These are phyloP conservation scores for Rauvolfia tetraphylla DNA, from an alignment of 257 asterid species.

Conservation along the genomic window DNA sequence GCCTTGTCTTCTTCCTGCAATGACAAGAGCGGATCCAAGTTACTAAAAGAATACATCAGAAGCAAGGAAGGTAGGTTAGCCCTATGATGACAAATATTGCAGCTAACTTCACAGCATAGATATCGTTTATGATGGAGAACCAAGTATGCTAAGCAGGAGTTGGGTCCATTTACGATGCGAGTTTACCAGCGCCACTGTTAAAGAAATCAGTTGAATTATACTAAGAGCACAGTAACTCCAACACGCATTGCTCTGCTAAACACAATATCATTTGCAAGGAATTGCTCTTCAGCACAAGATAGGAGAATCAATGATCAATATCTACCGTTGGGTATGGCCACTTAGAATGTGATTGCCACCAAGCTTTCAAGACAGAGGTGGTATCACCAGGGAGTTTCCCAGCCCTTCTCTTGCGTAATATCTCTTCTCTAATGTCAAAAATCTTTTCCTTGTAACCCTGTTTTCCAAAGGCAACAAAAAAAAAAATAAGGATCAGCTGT, in stretches of 20 bases:
- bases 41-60: not conserved
- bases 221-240: not conserved
- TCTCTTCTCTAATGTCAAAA: conserved; percentile 59
- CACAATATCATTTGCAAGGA: not conserved
- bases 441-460: conserved; percentile 63
- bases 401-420: conserved; percentile 70
- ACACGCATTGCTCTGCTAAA: not conserved
- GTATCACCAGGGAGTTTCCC: conserved; percentile 87
- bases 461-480: not conserved
- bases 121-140: not conserved
- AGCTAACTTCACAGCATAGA: not conserved
- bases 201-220: not conserved
- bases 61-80: not conserved
- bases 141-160: not conserved
- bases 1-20: conserved; percentile 65
- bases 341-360: conserved; percentile 91
- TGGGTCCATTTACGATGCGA: not conserved
- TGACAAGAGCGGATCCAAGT: not conserved
- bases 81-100: not conserved
- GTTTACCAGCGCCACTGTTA: not conserved
- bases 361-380: conserved; percentile 64
- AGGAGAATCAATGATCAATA: not conserved
- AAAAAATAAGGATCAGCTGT: not conserved
- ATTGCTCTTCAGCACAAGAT: not conserved
- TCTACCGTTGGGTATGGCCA: conserved; percentile 89